Base-by-base conservation (phyloP, 108 stramenopile species). In the Nitzschia palea region DNA sequence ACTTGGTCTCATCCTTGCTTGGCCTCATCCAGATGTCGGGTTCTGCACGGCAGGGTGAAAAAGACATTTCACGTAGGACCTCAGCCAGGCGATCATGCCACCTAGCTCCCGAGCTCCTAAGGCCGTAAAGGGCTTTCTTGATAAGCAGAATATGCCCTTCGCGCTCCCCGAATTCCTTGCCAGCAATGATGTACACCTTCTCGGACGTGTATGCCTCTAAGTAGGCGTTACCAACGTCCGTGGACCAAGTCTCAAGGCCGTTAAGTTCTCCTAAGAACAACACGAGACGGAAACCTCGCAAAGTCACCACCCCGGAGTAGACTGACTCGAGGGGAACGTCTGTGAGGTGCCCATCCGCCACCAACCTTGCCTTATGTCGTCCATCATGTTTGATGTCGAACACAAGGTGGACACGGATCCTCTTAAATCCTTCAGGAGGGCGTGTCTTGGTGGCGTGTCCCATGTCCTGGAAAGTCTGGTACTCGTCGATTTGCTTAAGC, bases 331-430 rank as follows among this genome's bases (percentile, higher is more conserved):
- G 32, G 12, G 77, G 74, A 3, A 68, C 40, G 0, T 77, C 78
- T 80, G 0, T 53, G 0, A 65, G 27, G 20, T 80, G 74, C 1
- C 71, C 77, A 35, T 42, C 71, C 1, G 23, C 54, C 31, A 10
- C 15, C 33, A 5, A 48, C 48, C 58, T 36, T 40, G 71, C 73
- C 64, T 81, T 81, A 45, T 52, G 65, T 0, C 66, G 31, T 12
- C 52, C 47, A 37, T 77, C 58, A 35, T 81, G 80, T 68, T 81
- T 81, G 44, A 65, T 55, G n/a, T 50, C 81, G 50, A 52, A 82
- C 22, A 78, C 70, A 3, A 71, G 14, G 47, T 82, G 77, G 2
- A 75, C 54, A 28, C 47, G 29, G 23, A 75, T 82, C 57, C 52
- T 70, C 52, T 78, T 31, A 51, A 50, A 78, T 17, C 55, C 58